phyloP scores from a whole-genome alignment of 2,329 filamentous ascomycete species.

The Fusarium lateritium region DNA sequence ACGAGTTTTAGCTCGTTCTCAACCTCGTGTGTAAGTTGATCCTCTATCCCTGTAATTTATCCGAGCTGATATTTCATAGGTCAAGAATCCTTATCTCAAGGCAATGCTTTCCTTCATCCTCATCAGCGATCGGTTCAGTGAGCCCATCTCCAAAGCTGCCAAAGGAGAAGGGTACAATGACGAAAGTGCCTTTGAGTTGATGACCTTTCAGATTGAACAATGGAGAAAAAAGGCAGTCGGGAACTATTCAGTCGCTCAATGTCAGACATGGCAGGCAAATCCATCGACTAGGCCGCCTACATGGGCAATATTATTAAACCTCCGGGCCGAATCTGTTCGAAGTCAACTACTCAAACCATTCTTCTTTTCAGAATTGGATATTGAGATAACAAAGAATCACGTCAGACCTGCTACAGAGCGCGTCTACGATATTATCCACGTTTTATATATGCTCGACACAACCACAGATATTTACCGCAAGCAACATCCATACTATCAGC shows the following conservation, averaged over 20 bases:
- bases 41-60: accelerated
- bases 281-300: constrained; percentile 27
- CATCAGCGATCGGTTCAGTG: constrained; percentile 32
- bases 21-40: constrained; percentile 18
- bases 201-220: constrained; percentile 51
- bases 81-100: constrained; percentile 31
- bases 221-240: constrained; percentile 48
- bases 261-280: constrained; percentile 19
- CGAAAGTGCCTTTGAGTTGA: constrained; percentile 48
- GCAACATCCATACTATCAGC: constrained; percentile 34
- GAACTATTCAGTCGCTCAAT: constrained; percentile 18
- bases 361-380: constrained; percentile 35
- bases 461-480: constrained; percentile 32
- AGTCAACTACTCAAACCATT: constrained; percentile 30
- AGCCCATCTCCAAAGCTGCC: constrained; percentile 24
- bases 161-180: constrained; percentile 43
- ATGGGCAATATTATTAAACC: constrained; percentile 28
- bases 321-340: constrained; percentile 33
- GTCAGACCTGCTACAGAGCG: constrained; percentile 26
- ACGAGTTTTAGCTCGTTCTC: constrained; percentile 35
- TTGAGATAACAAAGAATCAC: constrained; percentile 30
- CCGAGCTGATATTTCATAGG: background rate
- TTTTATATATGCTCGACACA: constrained; percentile 17
- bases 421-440: constrained; percentile 31
- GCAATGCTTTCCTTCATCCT: constrained; percentile 38